Percentiles rank a stretch among this genome's conserved stretches.
These are phyloP conservation scores for Boletus rufocinnamomeus DNA, from an alignment of 768 basidiomycete genomes.

Conservation along the genomic window DNA sequence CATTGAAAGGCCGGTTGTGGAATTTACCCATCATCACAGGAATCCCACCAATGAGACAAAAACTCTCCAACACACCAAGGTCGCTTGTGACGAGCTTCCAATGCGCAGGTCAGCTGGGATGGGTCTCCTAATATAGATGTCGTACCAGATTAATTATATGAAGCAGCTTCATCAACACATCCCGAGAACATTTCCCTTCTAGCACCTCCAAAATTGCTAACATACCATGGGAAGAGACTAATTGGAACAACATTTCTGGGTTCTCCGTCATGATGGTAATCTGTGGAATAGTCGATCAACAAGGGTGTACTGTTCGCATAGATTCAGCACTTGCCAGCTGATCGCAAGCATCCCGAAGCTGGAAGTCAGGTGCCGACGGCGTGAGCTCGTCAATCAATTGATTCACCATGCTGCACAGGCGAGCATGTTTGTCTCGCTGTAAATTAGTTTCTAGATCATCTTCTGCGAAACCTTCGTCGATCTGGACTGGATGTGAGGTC, in stretches of 20 bases:
- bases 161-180: constrained; percentile 82
- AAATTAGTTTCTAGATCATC: constrained; percentile 92
- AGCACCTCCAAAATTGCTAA: constrained; percentile 92
- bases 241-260: constrained; percentile 83
- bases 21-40: constrained; percentile 88
- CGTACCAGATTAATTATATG: constrained; percentile 86
- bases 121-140: neutral
- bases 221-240: constrained; percentile 94
- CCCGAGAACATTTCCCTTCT: constrained; percentile 82
- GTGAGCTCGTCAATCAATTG: constrained; percentile 86
- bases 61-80: constrained; percentile 86
- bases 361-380: constrained; percentile 78
- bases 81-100: constrained; percentile 66
- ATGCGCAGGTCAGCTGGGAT: neutral
- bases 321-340: constrained; percentile 62
- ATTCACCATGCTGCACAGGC: constrained; percentile 78
- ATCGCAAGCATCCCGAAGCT: constrained; percentile 82
- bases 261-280: constrained; percentile 72
- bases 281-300: constrained; percentile 41
- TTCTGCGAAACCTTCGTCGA: constrained; percentile 91
- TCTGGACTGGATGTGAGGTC: constrained; percentile 44
- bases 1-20: neutral
- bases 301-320: neutral
- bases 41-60: constrained; percentile 94
- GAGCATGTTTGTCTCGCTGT: constrained; percentile 90